Evolutionary conservation across 148 eudicot species (phyloP).

Genomic region (Fagopyrum tataricum): DNA sequence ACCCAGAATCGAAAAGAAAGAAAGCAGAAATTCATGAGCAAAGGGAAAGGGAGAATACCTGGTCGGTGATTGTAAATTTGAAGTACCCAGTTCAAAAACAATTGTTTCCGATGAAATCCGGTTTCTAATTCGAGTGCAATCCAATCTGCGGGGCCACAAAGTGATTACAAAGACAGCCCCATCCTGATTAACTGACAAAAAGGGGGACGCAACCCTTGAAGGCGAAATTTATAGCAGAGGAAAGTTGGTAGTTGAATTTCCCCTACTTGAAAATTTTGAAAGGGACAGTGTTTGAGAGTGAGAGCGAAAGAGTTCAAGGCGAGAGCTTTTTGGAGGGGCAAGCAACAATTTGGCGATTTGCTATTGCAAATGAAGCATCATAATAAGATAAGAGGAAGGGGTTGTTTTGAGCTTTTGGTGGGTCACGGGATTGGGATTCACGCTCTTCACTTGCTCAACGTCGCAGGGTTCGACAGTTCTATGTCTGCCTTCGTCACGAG

Average conservation of each 20-base stretch:
- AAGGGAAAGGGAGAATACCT: constrained; percentile 6
- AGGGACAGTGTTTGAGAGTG: not conserved
- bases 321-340: not conserved
- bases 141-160: not conserved
- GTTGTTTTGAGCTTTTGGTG: no score
- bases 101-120: not conserved
- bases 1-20: not conserved
- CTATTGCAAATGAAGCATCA: no score
- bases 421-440: no score
- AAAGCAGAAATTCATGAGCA: not conserved
- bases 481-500: no score
- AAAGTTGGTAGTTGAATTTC: constrained; percentile 1
- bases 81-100: not conserved
- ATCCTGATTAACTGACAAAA: not conserved
- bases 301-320: not conserved
- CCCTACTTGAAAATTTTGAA: not conserved
- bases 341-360: not conserved
- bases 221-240: not conserved
- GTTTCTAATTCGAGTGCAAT: not conserved
- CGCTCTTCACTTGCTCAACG: no score
- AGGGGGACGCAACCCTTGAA: not conserved
- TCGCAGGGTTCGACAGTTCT: no score
- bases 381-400: no score
- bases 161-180: not conserved
- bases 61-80: not conserved